A percentile compares a stretch with the other conserved stretches of the same genome.
These are phyloP conservation scores for Phytophthora pluvialis DNA, from an alignment of 352 stramenopile genomes.

Conservation along the genomic window DNA sequence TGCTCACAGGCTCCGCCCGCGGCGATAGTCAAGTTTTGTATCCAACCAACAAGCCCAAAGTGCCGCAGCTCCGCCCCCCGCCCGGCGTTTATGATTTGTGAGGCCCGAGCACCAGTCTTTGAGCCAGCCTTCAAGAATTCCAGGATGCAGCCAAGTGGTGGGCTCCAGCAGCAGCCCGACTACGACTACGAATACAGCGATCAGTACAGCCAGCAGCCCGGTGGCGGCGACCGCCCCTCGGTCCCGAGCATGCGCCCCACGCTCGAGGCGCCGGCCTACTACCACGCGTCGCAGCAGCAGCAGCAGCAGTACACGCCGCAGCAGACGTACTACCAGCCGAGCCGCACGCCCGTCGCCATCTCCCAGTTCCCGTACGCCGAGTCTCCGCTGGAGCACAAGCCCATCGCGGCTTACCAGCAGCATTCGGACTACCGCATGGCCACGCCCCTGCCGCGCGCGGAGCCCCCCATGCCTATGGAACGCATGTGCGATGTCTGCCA, in stretches of 20 bases:
- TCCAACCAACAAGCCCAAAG: conserved; percentile 5
- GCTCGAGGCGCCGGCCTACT: conserved; percentile 33
- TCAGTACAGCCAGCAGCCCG: conserved; percentile 30
- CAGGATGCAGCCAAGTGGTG: conserved; percentile 42
- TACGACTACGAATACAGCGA: conserved; percentile 35
- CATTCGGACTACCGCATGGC: conserved; percentile 28
- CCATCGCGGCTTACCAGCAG: conserved; percentile 31
- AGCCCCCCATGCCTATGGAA: conserved; percentile 29
- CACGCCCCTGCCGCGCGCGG: not conserved
- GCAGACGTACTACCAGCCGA: conserved; percentile 40
- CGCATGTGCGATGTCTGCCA: conserved; percentile 79
- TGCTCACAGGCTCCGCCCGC: conserved; percentile 22
- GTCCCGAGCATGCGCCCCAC: conserved; percentile 32
- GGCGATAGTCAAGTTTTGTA: conserved; percentile 3
- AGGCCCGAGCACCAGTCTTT: conserved; percentile 36
- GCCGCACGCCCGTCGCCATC: conserved; percentile 36
- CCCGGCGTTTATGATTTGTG: conserved; percentile 43
- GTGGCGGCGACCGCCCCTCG: conserved; percentile 18
- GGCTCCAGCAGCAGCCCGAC: conserved; percentile 33
- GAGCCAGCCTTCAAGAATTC: conserved; percentile 45
- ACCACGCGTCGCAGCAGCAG: conserved; percentile 25
- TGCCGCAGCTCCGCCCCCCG: conserved; percentile 8
- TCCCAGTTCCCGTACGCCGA: conserved; percentile 43
- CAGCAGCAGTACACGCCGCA: conserved; percentile 37
- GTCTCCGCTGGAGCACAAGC: conserved; percentile 42